Evolutionary conservation across 139 green algal species (phyloP).

Genomic region (Trebouxia sp.): DNA sequence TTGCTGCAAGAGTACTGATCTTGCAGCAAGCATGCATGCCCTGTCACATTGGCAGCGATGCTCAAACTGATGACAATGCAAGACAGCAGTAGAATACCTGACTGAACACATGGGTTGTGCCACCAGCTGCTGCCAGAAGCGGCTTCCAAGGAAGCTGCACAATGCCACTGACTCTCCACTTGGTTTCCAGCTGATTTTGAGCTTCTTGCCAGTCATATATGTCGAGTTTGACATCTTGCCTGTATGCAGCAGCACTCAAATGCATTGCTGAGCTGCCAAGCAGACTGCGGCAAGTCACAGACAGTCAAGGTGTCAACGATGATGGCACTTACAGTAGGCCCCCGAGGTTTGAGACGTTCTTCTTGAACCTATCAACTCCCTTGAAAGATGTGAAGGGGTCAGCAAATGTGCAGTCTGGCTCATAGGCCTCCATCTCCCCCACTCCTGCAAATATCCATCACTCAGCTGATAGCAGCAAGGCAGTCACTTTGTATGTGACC

Average conservation of each 20-base stretch:
- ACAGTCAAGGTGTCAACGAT: neutral
- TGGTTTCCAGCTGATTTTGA: constrained; percentile 43
- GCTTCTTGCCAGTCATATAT: constrained; percentile 64
- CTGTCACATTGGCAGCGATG: no score
- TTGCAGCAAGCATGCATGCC: no score
- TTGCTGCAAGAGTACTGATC: neutral
- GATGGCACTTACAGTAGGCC: constrained; percentile 57
- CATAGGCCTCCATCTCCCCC: constrained; percentile 53
- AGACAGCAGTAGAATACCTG: constrained; percentile 16
- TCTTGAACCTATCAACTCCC: constrained; percentile 75
- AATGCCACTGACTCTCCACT: constrained; percentile 68
- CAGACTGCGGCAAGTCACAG: neutral
- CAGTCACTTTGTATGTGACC: neutral
- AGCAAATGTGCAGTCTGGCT: constrained; percentile 54
- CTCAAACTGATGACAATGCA: no score
- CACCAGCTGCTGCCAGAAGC: constrained; percentile 61
- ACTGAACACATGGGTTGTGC: constrained; percentile 73
- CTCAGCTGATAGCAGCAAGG: neutral
- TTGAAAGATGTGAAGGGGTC: constrained; percentile 59
- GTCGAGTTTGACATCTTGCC: constrained; percentile 69
- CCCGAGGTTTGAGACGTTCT: constrained; percentile 86
- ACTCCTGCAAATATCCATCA: neutral
- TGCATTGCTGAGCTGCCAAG: neutral
- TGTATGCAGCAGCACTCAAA: constrained; percentile 21
- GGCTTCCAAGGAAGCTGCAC: constrained; percentile 69